A percentile compares a stretch with the other conserved stretches of the same genome.
Evolutionary conservation across 2,329 filamentous ascomycete species (phyloP).

Genomic region (Herpotrichia juniperi): DNA sequence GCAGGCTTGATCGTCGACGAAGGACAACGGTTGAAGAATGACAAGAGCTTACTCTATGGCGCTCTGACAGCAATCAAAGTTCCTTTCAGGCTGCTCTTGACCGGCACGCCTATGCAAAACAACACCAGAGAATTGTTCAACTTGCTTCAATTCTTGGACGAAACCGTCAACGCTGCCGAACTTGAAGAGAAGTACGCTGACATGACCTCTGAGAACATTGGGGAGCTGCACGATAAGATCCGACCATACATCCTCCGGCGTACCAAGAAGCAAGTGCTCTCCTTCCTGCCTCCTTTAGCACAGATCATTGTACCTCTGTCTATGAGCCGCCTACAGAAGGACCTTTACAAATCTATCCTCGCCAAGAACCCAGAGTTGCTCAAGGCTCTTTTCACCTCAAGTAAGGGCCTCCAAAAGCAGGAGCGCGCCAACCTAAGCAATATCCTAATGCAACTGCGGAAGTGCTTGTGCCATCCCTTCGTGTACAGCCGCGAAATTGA

Average conservation of each 20-base stretch:
- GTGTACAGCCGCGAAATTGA: conserved; percentile 91
- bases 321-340: conserved; percentile 93
- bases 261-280: conserved; percentile 89
- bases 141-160: conserved; percentile 91
- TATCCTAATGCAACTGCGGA: conserved; percentile 92
- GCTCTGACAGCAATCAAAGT: conserved; percentile 75
- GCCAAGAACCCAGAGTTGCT: conserved; percentile 89
- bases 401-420: conserved; percentile 62
- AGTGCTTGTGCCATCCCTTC: conserved; percentile 95
- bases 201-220: conserved; percentile 83
- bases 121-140: conserved; percentile 96
- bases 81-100: conserved; percentile 84
- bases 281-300: conserved; percentile 89
- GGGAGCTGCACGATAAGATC: conserved; percentile 81
- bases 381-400: conserved; percentile 78
- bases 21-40: conserved; percentile 93
- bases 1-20: conserved; percentile 90
- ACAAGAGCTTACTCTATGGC: conserved; percentile 80
- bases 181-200: conserved; percentile 78
- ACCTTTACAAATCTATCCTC: conserved; percentile 91
- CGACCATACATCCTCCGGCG: conserved; percentile 73
- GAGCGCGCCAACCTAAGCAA: conserved; percentile 88
- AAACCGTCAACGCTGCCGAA: conserved; percentile 68
- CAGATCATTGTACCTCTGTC: conserved; percentile 96
- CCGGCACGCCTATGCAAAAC: conserved; percentile 90